phyloP scores from a whole-genome alignment of 192 early-diverging fungal genomes.

The Entrophospora sp. region DNA sequence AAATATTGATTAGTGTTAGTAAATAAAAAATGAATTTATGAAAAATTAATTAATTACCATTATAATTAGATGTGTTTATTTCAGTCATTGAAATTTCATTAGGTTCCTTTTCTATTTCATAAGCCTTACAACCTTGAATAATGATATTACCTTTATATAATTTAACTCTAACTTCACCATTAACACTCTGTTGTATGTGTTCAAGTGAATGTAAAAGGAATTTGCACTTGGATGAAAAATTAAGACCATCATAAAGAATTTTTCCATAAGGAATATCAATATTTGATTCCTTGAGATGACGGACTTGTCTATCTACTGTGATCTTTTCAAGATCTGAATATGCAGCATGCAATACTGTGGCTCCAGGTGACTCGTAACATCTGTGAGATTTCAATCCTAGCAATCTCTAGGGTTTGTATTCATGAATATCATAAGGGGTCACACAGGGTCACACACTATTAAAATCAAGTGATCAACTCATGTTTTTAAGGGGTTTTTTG shows the following conservation, averaged over 20 bases:
- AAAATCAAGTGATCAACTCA: too few relatives aligned
- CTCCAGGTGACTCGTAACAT: conserved; percentile 99
- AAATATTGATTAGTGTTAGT: too few relatives aligned
- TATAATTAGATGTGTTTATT: too few relatives aligned
- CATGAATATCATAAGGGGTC: too few relatives aligned
- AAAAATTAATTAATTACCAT: too few relatives aligned
- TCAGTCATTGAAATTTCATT: too few relatives aligned
- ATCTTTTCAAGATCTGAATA: conserved; percentile 96
- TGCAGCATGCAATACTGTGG: conserved; percentile 89
- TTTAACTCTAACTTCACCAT: conserved; percentile 89
- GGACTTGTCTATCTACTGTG: conserved; percentile 90
- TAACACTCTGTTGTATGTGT: conserved; percentile 77
- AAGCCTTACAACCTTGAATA: conserved; percentile 86
- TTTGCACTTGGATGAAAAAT: conserved; percentile 94
- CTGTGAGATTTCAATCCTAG: too few relatives aligned
- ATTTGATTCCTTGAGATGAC: conserved; percentile 86
- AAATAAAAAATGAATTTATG: too few relatives aligned
- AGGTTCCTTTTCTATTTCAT: too few relatives aligned
- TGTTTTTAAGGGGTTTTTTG: too few relatives aligned
- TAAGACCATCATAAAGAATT: conserved; percentile 90
- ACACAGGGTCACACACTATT: too few relatives aligned
- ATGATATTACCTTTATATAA: conserved; percentile 92
- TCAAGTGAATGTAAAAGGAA: conserved; percentile 76
- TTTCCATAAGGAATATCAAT: conserved; percentile 69
- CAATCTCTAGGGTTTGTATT: too few relatives aligned